These are phyloP conservation scores for Candida sanyaensis DNA, from an alignment of 1,139 yeast genomes.

Conservation along the genomic window DNA sequence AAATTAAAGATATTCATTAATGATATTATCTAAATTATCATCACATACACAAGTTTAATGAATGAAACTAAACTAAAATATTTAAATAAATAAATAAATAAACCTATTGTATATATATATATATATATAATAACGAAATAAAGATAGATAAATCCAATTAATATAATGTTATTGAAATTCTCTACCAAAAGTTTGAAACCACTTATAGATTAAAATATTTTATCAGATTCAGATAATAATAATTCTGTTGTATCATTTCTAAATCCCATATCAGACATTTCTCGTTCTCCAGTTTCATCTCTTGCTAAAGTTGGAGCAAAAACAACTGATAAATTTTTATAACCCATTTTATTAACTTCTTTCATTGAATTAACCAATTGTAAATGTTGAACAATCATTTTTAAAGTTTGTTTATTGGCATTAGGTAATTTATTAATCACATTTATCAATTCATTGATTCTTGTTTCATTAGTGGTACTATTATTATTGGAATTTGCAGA, in stretches of 20 bases:
- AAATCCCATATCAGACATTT: conserved; percentile 81
- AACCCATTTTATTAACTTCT: conserved; percentile 69
- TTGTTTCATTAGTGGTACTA: conserved; percentile 30
- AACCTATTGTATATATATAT: neutral
- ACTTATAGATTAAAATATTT: conserved; percentile 7
- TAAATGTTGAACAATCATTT: conserved; percentile 63
- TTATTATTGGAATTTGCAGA: conserved; percentile 36
- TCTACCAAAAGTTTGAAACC: no score
- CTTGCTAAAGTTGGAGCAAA: conserved; percentile 94
- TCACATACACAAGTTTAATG: no score
- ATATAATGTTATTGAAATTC: neutral
- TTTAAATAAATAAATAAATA: neutral
- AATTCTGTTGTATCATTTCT: conserved; percentile 81
- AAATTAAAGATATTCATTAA: conserved; percentile 62
- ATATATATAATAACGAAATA: neutral
- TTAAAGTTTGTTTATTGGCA: conserved; percentile 65
- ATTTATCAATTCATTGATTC: conserved; percentile 30
- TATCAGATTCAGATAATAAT: conserved; percentile 54
- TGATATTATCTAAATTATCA: neutral
- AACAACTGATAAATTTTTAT: conserved; percentile 82
- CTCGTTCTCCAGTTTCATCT: conserved; percentile 79
- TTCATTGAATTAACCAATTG: conserved; percentile 52
- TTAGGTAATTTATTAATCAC: conserved; percentile 53
- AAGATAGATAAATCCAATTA: neutral
- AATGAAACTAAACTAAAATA: neutral